Percentiles rank a stretch among this genome's conserved stretches.
These are phyloP conservation scores for Adansonia gregorii DNA, from an alignment of 441 rosid species.

Conservation along the genomic window DNA sequence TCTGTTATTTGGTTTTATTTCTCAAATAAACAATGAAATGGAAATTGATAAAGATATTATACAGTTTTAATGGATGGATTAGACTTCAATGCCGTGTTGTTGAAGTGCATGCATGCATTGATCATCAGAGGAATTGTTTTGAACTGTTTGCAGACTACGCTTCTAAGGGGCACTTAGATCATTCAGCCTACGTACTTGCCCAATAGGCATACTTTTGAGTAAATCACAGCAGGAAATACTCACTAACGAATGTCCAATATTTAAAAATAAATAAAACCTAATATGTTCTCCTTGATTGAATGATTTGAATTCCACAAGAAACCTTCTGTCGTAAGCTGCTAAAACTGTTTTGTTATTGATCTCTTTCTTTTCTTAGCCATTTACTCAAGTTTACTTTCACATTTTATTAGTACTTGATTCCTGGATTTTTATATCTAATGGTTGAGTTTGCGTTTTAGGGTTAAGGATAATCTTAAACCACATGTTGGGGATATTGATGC, in stretches of 20 bases:
- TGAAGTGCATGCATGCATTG: conserved; percentile 11
- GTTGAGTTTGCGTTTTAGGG: conserved; percentile 48
- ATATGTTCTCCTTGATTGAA: neutral
- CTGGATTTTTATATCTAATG: conserved; percentile 36
- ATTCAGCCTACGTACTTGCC: conserved; percentile 15
- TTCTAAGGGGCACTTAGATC: conserved; percentile 9
- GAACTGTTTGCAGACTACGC: neutral
- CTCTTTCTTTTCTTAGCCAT: conserved; percentile 5
- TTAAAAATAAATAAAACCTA: neutral
- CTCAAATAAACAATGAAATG: neutral
- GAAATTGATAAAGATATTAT: neutral
- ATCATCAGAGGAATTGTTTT: neutral
- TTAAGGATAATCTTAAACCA: conserved; percentile 54
- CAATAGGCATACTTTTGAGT: neutral
- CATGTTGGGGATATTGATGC: conserved; percentile 73
- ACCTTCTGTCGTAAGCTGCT: neutral
- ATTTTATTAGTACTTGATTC: conserved; percentile 5
- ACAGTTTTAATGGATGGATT: neutral
- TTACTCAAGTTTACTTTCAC: neutral
- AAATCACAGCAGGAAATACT: neutral
- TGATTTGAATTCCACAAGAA: conserved; percentile 2
- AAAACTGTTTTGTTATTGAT: neutral
- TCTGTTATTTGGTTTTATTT: neutral
- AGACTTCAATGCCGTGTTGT: neutral
- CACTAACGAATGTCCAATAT: neutral